Evolutionary conservation across 805 yeast genomes (phyloP).

Genomic region (Schwanniomyces vanrijiae): DNA sequence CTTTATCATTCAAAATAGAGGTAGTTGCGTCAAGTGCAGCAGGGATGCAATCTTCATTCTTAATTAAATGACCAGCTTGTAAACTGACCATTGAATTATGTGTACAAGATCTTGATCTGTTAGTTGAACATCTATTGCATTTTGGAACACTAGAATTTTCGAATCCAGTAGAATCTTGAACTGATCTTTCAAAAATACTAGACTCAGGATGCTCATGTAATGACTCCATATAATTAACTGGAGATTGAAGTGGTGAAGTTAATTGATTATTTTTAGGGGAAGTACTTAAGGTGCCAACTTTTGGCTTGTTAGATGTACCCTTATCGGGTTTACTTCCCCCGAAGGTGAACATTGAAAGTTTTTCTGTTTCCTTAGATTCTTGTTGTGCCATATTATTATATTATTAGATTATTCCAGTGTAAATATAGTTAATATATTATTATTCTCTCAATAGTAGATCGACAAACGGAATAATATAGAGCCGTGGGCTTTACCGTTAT

Average conservation of each 20-base stretch:
- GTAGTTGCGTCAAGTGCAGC: conserved; percentile 81
- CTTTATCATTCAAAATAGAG: conserved; percentile 58
- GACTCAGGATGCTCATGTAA: conserved; percentile 11
- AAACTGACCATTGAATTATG: conserved; percentile 25
- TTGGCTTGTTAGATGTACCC: neutral
- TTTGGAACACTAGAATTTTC: conserved; percentile 8
- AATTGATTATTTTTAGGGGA: conserved; percentile 10
- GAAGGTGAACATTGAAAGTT: conserved; percentile 6
- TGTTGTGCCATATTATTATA: neutral
- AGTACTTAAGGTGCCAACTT: neutral
- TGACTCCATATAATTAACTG: conserved; percentile 6
- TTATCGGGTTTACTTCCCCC: neutral
- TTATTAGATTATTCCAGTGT: neutral
- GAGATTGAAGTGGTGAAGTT: conserved; percentile 12
- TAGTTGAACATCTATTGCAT: conserved; percentile 11
- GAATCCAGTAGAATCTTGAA: conserved; percentile 26
- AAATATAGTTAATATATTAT: neutral
- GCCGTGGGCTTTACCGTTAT: neutral
- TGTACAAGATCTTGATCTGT: conserved; percentile 18
- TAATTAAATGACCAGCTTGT: conserved; percentile 21
- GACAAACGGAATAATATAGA: neutral
- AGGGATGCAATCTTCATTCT: conserved; percentile 68
- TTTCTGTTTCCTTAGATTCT: neutral
- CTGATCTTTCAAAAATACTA: conserved; percentile 42
- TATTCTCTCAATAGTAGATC: neutral